These are phyloP conservation scores for Boletus rufocinnamomeus DNA, from an alignment of 768 basidiomycete genomes.

Conservation along the genomic window DNA sequence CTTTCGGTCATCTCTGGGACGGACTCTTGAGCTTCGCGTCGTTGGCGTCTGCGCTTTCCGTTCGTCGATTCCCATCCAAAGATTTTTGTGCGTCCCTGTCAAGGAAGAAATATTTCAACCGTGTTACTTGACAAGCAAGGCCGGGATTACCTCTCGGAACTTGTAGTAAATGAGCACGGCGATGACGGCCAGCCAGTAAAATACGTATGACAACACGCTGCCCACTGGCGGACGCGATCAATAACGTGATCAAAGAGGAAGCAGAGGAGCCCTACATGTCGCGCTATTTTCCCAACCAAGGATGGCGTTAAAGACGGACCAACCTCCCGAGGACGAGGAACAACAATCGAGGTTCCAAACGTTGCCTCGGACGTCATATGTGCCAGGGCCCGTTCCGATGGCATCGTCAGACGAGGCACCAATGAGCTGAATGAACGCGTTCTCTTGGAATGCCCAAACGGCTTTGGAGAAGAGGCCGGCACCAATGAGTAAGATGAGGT, in stretches of 20 bases:
- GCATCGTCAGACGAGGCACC: conserved; percentile 73
- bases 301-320: conserved; percentile 82
- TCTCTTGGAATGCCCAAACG: conserved; percentile 68
- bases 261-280: conserved; percentile 44
- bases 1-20: background rate
- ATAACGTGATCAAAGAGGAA: background rate
- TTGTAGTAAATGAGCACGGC: conserved; percentile 66
- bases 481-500: conserved; percentile 89
- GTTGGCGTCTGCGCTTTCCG: conserved; percentile 37
- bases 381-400: conserved; percentile 77
- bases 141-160: conserved; percentile 49
- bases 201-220: conserved; percentile 81
- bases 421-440: conserved; percentile 67
- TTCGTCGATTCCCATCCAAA: conserved; percentile 58
- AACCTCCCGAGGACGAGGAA: conserved; percentile 63
- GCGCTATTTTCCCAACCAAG: conserved; percentile 90
- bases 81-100: conserved; percentile 65
- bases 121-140: background rate
- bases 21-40: conserved; percentile 22
- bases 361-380: conserved; percentile 75
- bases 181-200: conserved; percentile 90
- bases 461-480: conserved; percentile 88
- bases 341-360: conserved; percentile 91
- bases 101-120: background rate
- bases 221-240: conserved; percentile 49